These are phyloP conservation scores for Aspergillus bertholletiae DNA, from an alignment of 495 filamentous ascomycete species.

Conservation along the genomic window DNA sequence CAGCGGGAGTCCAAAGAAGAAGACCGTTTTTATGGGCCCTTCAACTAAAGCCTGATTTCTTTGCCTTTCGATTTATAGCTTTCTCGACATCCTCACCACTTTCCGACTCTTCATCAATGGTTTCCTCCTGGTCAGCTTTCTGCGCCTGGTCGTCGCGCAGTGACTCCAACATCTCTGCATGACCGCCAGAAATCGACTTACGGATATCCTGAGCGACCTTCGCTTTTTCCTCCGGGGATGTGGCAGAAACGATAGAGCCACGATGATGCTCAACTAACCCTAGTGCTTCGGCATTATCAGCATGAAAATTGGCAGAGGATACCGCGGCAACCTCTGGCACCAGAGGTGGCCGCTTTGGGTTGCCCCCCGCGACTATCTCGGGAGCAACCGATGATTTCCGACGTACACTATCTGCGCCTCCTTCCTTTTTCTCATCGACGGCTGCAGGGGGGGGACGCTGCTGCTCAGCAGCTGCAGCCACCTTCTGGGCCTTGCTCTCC, in stretches of 20 bases:
- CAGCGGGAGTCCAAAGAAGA: background rate
- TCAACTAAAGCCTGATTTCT: background rate
- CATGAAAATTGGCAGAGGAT: slow-evolving; percentile 43
- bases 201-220: slow-evolving; percentile 37
- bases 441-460: slow-evolving; percentile 2
- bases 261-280: slow-evolving; percentile 43
- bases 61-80: slow-evolving; percentile 1
- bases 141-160: slow-evolving; percentile 26
- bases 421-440: slow-evolving; percentile 7
- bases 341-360: slow-evolving; percentile 31
- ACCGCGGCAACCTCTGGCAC: slow-evolving; percentile 40
- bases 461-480: slow-evolving; percentile 8
- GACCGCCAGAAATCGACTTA: slow-evolving; percentile 32
- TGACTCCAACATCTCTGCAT: slow-evolving; percentile 20
- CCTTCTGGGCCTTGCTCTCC: slow-evolving; percentile 13
- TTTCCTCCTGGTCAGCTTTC: slow-evolving; percentile 14
- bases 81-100: slow-evolving; percentile 12
- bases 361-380: slow-evolving; percentile 24
- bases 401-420: slow-evolving; percentile 20
- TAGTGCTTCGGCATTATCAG: slow-evolving; percentile 36
- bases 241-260: slow-evolving; percentile 36
- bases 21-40: background rate
- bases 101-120: slow-evolving; percentile 30
- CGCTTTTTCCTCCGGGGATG: slow-evolving; percentile 34
- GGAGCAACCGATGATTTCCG: slow-evolving; percentile 27